Conservation (phyloP, 1,284 basidiomycete genomes). For the Cryptococcus sp. region DNA sequence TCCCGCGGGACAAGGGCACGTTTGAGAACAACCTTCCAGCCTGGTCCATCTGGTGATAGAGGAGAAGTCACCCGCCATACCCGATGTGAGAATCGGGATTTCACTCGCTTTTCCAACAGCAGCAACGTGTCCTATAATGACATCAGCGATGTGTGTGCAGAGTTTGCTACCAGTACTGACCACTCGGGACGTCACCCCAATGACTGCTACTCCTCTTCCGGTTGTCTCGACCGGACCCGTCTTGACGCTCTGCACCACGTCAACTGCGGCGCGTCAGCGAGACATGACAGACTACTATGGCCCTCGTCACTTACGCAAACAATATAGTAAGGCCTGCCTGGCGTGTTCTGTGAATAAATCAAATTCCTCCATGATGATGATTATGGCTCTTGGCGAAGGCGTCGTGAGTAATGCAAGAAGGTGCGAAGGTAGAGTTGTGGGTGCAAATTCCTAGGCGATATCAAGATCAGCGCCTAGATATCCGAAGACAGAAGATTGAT, state of each 20-base stretch:
- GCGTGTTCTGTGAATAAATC: slow-evolving; percentile 87
- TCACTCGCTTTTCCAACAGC: slow-evolving; percentile 88
- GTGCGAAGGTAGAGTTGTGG: slow-evolving; percentile 64
- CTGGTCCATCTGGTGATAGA: slow-evolving; percentile 47
- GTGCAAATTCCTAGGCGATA: slow-evolving; percentile 54
- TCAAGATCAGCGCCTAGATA: slow-evolving; percentile 4
- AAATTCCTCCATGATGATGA: slow-evolving; percentile 84
- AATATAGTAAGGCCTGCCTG: slow-evolving; percentile 83
- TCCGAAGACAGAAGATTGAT: not conserved
- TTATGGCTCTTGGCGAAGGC: slow-evolving; percentile 73
- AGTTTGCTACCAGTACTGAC: slow-evolving; percentile 37
- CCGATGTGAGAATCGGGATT: slow-evolving; percentile 89
- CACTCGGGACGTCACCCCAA: slow-evolving; percentile 78
- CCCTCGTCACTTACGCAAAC: slow-evolving; percentile 76
- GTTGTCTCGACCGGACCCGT: slow-evolving; percentile 47
- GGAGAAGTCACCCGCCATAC: slow-evolving; percentile 74
- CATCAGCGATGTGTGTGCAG: not conserved
- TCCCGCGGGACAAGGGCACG: slow-evolving; percentile 54
- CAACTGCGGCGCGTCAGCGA: slow-evolving; percentile 33
- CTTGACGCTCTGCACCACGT: slow-evolving; percentile 57
- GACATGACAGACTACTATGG: slow-evolving; percentile 29
- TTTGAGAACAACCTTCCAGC: slow-evolving; percentile 60
- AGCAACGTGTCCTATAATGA: slow-evolving; percentile 70
- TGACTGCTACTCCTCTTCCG: slow-evolving; percentile 68
- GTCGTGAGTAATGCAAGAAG: slow-evolving; percentile 75